Evolutionary conservation across 306 rosid genomes (phyloP), one percentile per base, ranked within the genome.

Genomic region (Argentina anserina): DNA sequence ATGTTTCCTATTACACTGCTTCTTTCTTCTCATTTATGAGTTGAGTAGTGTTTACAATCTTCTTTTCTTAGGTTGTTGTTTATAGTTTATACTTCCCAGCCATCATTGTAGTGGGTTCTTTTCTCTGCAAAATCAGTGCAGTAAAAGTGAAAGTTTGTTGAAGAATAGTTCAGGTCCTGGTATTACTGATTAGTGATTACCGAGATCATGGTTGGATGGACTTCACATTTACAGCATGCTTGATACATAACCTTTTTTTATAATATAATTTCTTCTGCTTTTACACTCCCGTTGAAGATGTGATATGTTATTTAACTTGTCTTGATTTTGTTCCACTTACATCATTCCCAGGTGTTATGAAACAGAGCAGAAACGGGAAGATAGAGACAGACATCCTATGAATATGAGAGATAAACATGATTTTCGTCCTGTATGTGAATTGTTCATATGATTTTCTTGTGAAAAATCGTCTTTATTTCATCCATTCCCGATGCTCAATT

Each of bases 381-480:
- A 94, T 79, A 85, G 97, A 82, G 97, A 94, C 18, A 83, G 86
- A 13, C 99, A 94, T 84, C 97, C 99, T 74, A 62, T 69, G 66
- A 90, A 90, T 84, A 92, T 83, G 61, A 87, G 97, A 90, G 99
- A 94, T 21, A 94, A 90, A 36, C 99, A 94, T 74, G 70, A 78
- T 70, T 76, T 94, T 75, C 78, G 79, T 82, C 90, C 79, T 5
- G 99, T 94, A 87, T 80, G 90, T 74, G 26, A 71, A 53, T 36
- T 71, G 33, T 62, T 67, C 72, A 34, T 21, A 0, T 31, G n/a
- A 18, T 59, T 47, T 9, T 33, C n/a, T 6, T 40, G 3, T 2
- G 4, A 31, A 26, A 2, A 42, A 21, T 36, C n/a, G 28, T 18
- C 33, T 31, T 61, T 68, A 31, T 52, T 67, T 23, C 37, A 52